Base-by-base conservation (phyloP, 164 flowering plant genomes). In the Sextonia rubra region DNA sequence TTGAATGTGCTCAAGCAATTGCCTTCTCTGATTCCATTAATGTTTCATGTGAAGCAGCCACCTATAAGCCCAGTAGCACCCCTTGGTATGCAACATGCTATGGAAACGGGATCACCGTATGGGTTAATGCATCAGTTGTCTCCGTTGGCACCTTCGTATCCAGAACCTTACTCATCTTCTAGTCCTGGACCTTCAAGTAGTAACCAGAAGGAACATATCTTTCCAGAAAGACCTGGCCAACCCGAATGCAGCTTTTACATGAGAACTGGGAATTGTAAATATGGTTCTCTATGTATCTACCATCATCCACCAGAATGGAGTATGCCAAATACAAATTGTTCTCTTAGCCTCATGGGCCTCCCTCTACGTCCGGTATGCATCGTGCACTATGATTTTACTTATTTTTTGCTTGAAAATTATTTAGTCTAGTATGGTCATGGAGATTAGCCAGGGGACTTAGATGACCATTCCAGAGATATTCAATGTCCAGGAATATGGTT, bases 221-320 rank as follows among this genome's bases (percentile, higher is more conserved):
- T 83, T 77, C 98, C 99, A 0, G 94, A 96, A 74, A 86, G 98
- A 79, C 98, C 97, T 29, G 98, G 95, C 23, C 89, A 89, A 79
- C 94, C 90, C 73, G 97, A 96, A 78, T 93, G 98, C 72, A 92
- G 85, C 74, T 85, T 87, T 78, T 96, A 86, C 82, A 78, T 91
- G 90, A 96, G 78, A 80, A 93, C 97, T 1, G 98, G 99, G 72
- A 91, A 92, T 23, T 96, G 98, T 79, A 96, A 91, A 86, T 96
- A 73, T 82, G 97, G 98, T 56, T 82, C 98, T 30, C 78, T 92
- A 1, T 96, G 98, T 83, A 91, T 81, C 83, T 96, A 89, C 76
- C 97, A 96, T 83, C 99, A 93, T 79, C 97, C 97, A 2, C 84
- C 80, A 47, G 91, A 90, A 55, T 67, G 80, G 82, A 75, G 77